Evolutionary conservation across 2,329 filamentous ascomycete species (phyloP).

Genomic region (Drechslerella coelobrocha): DNA sequence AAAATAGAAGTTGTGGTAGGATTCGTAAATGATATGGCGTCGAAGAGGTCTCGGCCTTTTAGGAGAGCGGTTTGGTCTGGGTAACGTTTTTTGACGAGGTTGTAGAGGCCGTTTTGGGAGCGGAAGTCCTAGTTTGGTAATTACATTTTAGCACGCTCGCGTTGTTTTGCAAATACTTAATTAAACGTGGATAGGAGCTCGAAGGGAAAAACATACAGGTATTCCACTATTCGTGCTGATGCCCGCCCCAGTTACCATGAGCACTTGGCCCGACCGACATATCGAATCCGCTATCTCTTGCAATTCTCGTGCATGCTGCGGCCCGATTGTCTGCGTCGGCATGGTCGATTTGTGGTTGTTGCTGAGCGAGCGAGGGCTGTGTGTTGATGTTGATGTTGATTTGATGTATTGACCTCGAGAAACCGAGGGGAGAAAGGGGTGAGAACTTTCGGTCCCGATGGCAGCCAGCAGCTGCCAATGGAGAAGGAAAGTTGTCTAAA

Average conservation of each 20-base stretch:
- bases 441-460: conserved; percentile 12
- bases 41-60: conserved; percentile 75
- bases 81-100: conserved; percentile 68
- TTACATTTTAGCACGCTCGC: conserved; percentile 51
- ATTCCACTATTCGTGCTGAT: conserved; percentile 80
- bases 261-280: conserved; percentile 71
- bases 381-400: conserved; percentile 17
- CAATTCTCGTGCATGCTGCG: conserved; percentile 64
- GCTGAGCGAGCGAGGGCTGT: not conserved
- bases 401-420: conserved; percentile 5
- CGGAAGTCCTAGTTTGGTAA: conserved; percentile 68
- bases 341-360: conserved; percentile 58
- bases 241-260: conserved; percentile 74
- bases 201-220: conserved; percentile 64
- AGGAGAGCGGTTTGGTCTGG: conserved; percentile 60
- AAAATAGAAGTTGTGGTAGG: conserved; percentile 73
- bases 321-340: conserved; percentile 67
- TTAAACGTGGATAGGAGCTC: conserved; percentile 1
- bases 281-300: conserved; percentile 71
- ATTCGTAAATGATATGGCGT: conserved; percentile 73
- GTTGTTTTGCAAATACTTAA: not conserved
- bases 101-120: conserved; percentile 75
- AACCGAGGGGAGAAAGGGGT: not conserved
- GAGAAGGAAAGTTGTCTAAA: not conserved
- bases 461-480: conserved; percentile 3